These are phyloP conservation scores for Debaryomyces castellii DNA, from an alignment of 805 yeast species.

Conservation along the genomic window DNA sequence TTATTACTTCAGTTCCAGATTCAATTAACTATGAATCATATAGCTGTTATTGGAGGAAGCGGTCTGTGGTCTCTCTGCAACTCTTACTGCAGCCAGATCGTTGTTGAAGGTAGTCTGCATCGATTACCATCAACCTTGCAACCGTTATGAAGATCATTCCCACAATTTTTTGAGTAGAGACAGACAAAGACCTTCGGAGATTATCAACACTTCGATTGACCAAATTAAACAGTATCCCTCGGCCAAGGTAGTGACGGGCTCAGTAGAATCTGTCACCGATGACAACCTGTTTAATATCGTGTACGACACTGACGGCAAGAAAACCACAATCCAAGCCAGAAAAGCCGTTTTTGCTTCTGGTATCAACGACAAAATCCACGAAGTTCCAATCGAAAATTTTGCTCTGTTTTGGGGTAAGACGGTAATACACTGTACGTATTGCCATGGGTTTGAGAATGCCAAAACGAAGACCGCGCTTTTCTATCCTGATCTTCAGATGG, in stretches of 20 bases:
- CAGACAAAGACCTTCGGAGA: conserved; percentile 8
- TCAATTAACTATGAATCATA: conserved; percentile 5
- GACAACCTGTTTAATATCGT: background rate
- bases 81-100: conserved; percentile 10
- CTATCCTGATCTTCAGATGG: background rate
- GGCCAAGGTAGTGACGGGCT: background rate
- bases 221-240: background rate
- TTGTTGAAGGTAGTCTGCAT: conserved; percentile 8
- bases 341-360: conserved; percentile 13
- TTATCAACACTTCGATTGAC: background rate
- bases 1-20: background rate
- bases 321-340: background rate
- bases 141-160: conserved; percentile 12
- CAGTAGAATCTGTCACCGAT: background rate
- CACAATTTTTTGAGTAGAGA: conserved; percentile 12
- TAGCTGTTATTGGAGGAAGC: conserved; percentile 13
- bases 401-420: conserved; percentile 15
- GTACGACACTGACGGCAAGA: background rate
- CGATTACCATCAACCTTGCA: conserved; percentile 12
- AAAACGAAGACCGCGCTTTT: conserved; percentile 8
- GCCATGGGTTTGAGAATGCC: conserved; percentile 14
- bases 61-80: conserved; percentile 12
- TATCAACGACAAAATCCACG: conserved; percentile 8
- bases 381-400: conserved; percentile 6
- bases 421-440: conserved; percentile 10